These are phyloP conservation scores for Lactarius hatsudake DNA, from an alignment of 768 basidiomycete genomes.

Conservation along the genomic window DNA sequence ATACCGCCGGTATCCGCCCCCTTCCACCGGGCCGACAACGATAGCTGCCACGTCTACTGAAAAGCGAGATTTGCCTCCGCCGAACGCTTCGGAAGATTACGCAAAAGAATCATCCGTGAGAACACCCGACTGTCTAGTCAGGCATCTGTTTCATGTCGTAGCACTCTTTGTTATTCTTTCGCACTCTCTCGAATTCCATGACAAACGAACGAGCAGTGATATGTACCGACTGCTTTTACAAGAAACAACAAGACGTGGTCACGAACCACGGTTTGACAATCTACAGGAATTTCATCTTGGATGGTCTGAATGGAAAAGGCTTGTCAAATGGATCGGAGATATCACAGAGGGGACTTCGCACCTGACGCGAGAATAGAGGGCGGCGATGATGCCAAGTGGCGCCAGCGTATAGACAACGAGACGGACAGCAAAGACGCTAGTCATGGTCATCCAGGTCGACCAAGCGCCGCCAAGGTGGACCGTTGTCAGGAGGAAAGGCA, in stretches of 20 bases:
- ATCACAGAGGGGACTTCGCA: neutral
- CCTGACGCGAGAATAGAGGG: conserved; percentile 34
- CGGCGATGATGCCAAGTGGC: conserved; percentile 31
- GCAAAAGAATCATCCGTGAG: neutral
- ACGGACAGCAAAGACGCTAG: conserved; percentile 36
- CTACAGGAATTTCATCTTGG: conserved; percentile 23
- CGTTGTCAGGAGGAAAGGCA: conserved; percentile 58
- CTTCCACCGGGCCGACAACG: conserved; percentile 9
- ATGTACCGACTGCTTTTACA: neutral
- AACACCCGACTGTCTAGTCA: neutral
- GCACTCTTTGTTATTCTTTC: neutral
- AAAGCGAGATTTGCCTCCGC: neutral
- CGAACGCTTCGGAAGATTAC: neutral
- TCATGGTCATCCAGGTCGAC: conserved; percentile 54
- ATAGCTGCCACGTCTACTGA: neutral
- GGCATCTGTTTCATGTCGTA: neutral
- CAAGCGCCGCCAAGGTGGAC: conserved; percentile 68
- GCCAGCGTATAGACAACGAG: conserved; percentile 30
- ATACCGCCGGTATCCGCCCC: conserved; percentile 45
- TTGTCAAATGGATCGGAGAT: neutral
- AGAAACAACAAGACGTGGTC: neutral
- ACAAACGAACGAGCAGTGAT: neutral
- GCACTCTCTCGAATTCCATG: neutral
- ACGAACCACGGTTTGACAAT: neutral
- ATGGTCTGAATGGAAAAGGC: conserved; percentile 7